These are phyloP conservation scores for Diplodia seriata DNA, from an alignment of 2,329 filamentous ascomycete genomes.

Conservation along the genomic window DNA sequence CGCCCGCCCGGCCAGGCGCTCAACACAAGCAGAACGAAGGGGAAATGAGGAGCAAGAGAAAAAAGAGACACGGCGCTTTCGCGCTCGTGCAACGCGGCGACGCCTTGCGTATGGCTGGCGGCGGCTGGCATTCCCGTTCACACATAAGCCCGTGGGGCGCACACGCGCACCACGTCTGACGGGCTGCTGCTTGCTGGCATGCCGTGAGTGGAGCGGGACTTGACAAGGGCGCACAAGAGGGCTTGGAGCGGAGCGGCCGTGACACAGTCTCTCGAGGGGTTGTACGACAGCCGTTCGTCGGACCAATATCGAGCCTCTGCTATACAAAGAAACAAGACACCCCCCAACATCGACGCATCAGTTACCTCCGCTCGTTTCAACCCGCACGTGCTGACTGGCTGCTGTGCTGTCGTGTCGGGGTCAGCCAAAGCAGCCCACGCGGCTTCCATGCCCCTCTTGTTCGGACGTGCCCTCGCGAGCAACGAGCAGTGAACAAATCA, in stretches of 20 bases:
- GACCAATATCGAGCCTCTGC: slow-evolving; percentile 23
- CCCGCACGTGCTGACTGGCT: not conserved
- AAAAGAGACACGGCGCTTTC: slow-evolving; percentile 29
- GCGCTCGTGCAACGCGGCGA: slow-evolving; percentile 19
- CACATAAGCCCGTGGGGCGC: slow-evolving; percentile 27
- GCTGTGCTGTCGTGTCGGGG: not conserved
- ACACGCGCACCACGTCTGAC: slow-evolving; percentile 26
- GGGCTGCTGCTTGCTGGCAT: slow-evolving; percentile 11
- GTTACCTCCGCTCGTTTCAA: not conserved
- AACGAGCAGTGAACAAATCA: not conserved
- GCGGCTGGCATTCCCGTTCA: slow-evolving; percentile 9
- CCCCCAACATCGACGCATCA: slow-evolving; percentile 1
- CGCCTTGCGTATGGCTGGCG: slow-evolving; percentile 10
- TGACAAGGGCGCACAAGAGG: slow-evolving; percentile 11
- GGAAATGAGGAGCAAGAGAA: slow-evolving; percentile 29
- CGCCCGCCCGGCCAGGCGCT: not conserved
- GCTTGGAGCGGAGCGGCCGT: not conserved
- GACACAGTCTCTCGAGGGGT: not conserved
- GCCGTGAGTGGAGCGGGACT: slow-evolving; percentile 11
- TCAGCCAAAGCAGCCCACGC: not conserved
- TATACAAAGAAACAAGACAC: slow-evolving; percentile 21
- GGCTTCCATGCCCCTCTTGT: not conserved
- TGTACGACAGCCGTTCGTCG: slow-evolving; percentile 9
- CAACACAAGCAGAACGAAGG: not conserved
- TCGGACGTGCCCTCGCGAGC: not conserved